Base-by-base conservation (phyloP, 2,329 filamentous ascomycete genomes). In the Diaporthe citrichinensis region DNA sequence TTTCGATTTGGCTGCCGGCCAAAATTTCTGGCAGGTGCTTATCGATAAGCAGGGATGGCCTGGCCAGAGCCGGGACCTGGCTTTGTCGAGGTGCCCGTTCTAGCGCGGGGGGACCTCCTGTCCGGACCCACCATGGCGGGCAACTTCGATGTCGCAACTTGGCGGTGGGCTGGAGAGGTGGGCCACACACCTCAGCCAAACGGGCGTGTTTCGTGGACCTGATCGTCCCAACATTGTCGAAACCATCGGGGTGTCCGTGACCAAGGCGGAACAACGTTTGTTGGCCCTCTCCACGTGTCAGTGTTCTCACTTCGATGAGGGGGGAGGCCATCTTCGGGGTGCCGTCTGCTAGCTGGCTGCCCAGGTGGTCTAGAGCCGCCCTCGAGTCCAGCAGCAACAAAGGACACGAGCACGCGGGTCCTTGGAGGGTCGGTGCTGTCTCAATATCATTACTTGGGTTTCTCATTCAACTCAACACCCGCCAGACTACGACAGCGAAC, bases 211-310 rank as follows among this genome's bases (percentile, higher is more conserved):
- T 71, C 68, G 65, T 51, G 59, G 55, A 74, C 41, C 28, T 49
- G 62, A 74, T 74, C 67, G 44, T 74, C 44, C 62, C 65, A 71
- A 58, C 34, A 67, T 67, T 65, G 72, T 58, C 55, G 65, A 39
- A 65, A 57, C 58, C 53, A 59, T 72, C 73, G 73, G 73, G 53
- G 57, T 72, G 73, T 65, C 73, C 73, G 73, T 72, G 73, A 71
- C 57, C 51, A 74, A 55, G 49, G 59, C 72, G 59, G 72, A 49
- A 55, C 61, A 41, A 20, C 55, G 28, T 55, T 55, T 69, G 34
- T 34, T 69, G 49, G 65, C 46, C 41, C 49, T 28, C 6, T 68
- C 65, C 65, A 68, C 65, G 46, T 68, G 65, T 53, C 65, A 53
- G 46, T 34, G 65, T 61, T 46, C 25, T 55, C 53, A 53, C 62